Evolutionary conservation across 1,284 basidiomycete genomes (phyloP), one percentile per base, ranked within the genome.

Genomic region (Ustilago bromivora): DNA sequence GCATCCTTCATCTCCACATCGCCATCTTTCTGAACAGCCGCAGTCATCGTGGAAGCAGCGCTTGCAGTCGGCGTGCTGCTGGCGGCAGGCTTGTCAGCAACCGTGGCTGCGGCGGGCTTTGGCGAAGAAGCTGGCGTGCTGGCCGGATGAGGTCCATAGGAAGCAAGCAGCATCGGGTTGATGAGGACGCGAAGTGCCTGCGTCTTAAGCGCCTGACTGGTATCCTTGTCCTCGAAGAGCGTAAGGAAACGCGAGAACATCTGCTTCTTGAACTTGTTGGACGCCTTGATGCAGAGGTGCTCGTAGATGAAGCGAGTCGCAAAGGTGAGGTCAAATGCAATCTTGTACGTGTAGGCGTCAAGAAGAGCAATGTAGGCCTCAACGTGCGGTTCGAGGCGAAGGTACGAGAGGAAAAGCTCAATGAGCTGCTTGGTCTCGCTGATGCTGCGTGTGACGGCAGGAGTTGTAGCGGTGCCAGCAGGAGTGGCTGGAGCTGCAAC

Each of bases 351-450:
- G 88, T 93, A 98, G 47, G 95, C 88, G 40, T 92, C 91, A 57
- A 94, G 91, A 47, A 98, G 88, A 65, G 97, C 94, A 85, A 98
- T 95, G 43, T 98, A 88, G 3, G 98, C 88, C 81, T 98, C 94
- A 61, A 96, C 91, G 53, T 94, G 92, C 46, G 91, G 91, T 35
- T 91, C 89, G 79, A 92, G 88, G 60, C 91, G 90, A 75, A 86
- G 79, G 64, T 72, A 79, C 23, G 79, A 63, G 35, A 74, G 68
- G 72, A 82, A 78, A 38, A 84, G 68, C 82, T 90, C 82, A 91
- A 91, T 87, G 96, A 94, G 79, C 96, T 91, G 32, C 90, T 89
- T 52, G 94, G 87, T 79, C 94, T 90, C 60, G 93, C 87, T 19
- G 89, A 54, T 56, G 53, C 36, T 67, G 8, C 64, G 59, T n/a